Base-by-base conservation (phyloP, 163 green algal genomes). In the Scenedesmus sp. region DNA sequence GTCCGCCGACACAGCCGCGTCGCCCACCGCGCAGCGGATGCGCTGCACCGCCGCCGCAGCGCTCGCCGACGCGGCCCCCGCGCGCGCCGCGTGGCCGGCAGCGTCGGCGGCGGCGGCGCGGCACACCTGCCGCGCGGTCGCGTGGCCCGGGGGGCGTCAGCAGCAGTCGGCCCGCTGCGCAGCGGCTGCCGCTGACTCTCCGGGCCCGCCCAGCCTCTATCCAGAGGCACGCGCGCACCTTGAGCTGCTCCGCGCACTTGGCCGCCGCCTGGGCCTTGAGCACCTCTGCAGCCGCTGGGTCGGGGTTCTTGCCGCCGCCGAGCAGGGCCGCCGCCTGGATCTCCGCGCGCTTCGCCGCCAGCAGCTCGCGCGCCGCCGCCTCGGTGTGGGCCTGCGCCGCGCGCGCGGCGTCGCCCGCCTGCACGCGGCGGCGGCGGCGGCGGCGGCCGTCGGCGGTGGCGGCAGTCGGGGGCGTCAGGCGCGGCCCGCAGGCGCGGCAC, bases 221-320 rank as follows among this genome's bases (percentile, higher is more conserved):
- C n/a, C n/a, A n/a, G n/a, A n/a, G n/a, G 22, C 22, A 34, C n/a
- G n/a, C 5, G 17, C 58, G 50, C 45, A 88, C 80, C 72, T 91
- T 91, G 26, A 93, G 83, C 57, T 87, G 77, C 67, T 90, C 87
- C 34, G 87, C 87, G 74, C 89, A 93, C 78, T 89, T 89, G 58
- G 84, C 83, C 22, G 87, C 89, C 24, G 86, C 72, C 63, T 92
- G 87, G 29, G 82, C 85, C 66, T 91, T 91, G 48, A 92, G 85
- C 53, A 92, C 69, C 60, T 89, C 81, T 4, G 76, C 80, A 13
- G 83, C 81, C 33, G 82, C 82, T 17, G 84, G 80, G 63, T 91
- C 86, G 26, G 86, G 74, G 72, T 86, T 87, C 77, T 89, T 89
- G 58, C 66, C 70, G 28, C 84, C 80, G 5, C 47, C 70, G 48